Percentiles rank a stretch among this genome's conserved stretches.
Evolutionary conservation across 2,329 filamentous ascomycete species (phyloP).

Genomic region (Falciphora oryzae): DNA sequence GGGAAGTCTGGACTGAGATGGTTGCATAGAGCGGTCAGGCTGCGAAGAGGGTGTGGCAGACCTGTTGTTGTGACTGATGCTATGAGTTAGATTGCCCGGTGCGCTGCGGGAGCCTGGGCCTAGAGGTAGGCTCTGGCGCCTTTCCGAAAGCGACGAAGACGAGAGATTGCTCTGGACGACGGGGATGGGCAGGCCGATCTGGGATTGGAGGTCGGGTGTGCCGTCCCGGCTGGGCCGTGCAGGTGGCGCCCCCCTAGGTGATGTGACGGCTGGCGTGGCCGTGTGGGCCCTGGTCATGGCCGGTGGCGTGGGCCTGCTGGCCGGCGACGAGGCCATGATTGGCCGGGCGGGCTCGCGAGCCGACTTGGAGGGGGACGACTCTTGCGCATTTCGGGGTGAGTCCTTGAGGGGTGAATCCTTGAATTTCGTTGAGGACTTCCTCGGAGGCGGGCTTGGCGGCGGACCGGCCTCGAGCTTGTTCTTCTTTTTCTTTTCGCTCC

Average conservation of each 20-base stretch:
- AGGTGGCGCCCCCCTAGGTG: slow-evolving; percentile 39
- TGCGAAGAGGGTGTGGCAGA: slow-evolving; percentile 28
- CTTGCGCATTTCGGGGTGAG: slow-evolving; percentile 26
- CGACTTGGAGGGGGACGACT: slow-evolving; percentile 31
- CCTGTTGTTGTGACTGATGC: slow-evolving; percentile 20
- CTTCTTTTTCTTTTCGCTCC: slow-evolving; percentile 28
- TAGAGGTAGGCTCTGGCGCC: slow-evolving; percentile 34
- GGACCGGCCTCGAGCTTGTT: slow-evolving; percentile 37
- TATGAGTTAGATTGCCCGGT: slow-evolving; percentile 15
- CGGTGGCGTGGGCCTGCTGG: slow-evolving; percentile 19
- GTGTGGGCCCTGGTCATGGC: slow-evolving; percentile 19
- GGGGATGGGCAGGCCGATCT: slow-evolving; percentile 44
- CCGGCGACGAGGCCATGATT: slow-evolving; percentile 17
- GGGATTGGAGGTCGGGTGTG: slow-evolving; percentile 54
- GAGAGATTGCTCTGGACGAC: slow-evolving; percentile 59
- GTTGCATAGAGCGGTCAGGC: slow-evolving; percentile 25
- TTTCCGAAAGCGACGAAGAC: slow-evolving; percentile 41
- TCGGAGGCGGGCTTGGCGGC: slow-evolving; percentile 55
- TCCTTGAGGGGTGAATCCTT: slow-evolving; percentile 21
- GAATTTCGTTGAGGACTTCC: slow-evolving; percentile 56
- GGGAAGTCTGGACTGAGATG: slow-evolving; percentile 22
- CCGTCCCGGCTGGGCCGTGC: slow-evolving; percentile 63
- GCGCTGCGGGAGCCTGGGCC: slow-evolving; percentile 12
- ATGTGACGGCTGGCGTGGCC: slow-evolving; percentile 20
- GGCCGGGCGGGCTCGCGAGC: slow-evolving; percentile 23